Conservation (phyloP, 2,329 filamentous ascomycete genomes). For the Cryphonectria radicalis region DNA sequence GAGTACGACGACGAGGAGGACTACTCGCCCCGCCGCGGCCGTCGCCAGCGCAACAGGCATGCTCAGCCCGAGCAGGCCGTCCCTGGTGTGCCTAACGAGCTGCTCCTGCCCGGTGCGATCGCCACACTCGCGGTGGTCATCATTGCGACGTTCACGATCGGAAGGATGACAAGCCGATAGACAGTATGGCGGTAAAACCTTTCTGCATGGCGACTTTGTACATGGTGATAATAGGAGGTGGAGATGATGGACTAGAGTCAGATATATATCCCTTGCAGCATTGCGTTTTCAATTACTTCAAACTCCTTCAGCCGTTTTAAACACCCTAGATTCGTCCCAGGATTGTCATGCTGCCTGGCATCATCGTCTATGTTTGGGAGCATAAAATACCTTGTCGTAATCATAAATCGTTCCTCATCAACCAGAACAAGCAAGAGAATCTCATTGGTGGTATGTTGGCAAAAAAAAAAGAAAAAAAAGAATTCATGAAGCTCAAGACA, state of each 20-base stretch:
- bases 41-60: conserved; percentile 42
- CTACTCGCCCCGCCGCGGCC: conserved; percentile 47
- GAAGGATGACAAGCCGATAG: conserved; percentile 65
- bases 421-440: not conserved
- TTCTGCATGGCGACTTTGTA: not conserved
- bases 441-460: not conserved
- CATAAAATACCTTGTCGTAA: not conserved
- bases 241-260: not conserved
- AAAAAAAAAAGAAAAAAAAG: not conserved
- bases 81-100: conserved; percentile 88
- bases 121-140: conserved; percentile 95
- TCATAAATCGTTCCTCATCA: not conserved
- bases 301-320: not conserved
- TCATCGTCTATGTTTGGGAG: not conserved
- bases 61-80: conserved; percentile 71
- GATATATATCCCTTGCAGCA: conserved; percentile 12
- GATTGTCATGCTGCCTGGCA: not conserved
- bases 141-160: conserved; percentile 87
- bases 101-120: conserved; percentile 90
- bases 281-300: not conserved
- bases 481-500: not conserved
- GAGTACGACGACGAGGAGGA: conserved; percentile 46
- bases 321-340: not conserved
- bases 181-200: not conserved
- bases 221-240: not conserved